Base-by-base conservation (phyloP, 148 eudicot species). In the Persicaria tinctoria region DNA sequence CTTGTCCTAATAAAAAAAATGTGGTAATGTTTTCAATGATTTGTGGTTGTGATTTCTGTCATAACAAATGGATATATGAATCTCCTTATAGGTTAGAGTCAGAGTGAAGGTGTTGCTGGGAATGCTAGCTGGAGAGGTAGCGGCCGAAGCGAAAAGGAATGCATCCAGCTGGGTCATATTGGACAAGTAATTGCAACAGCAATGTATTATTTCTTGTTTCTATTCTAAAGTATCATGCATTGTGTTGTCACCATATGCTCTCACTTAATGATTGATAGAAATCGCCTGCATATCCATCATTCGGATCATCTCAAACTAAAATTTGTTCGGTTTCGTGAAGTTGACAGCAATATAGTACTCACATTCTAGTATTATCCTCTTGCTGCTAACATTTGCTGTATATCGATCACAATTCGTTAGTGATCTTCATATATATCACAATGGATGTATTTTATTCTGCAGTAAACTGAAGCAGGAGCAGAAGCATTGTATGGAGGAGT, bases 121-220 rank as follows among this genome's bases (percentile, higher is more conserved):
- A 70, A 70, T 83, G 75, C 85, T 86, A 68, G 83, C 89, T 20
- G 94, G 96, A 69, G 89, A 82, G 32, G 96, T 93, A 64, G 91
- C 98, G 23, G 90, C 88, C 63, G 96, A 93, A 81, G 98, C 98
- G 46, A 89, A 85, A 80, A 84, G 82, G 70, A 84, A 85, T 54
- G 86, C 87, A 78, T 92, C 93, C 76, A 85, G 71, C 79, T 93
- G 98, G 98, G 98, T 93, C 89, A 73, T 93, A 79, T 89, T 93
- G 91, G 96, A 93, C 90, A 93, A 91, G 98, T 93, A 93, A 93
- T 86, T 89, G 74, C 83, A 84, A 66, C 79, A 80, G 84, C 85
- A 89, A 90, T 74, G 84, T 90, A 87, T 84, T 87, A 51, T 84
- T 85, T 85, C 88, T 83, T 73, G 80, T 79, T 84, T 81, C 85